Evolutionary conservation across 257 asterid genomes (phyloP).

Genomic region (Nicotiana obtusifolia): DNA sequence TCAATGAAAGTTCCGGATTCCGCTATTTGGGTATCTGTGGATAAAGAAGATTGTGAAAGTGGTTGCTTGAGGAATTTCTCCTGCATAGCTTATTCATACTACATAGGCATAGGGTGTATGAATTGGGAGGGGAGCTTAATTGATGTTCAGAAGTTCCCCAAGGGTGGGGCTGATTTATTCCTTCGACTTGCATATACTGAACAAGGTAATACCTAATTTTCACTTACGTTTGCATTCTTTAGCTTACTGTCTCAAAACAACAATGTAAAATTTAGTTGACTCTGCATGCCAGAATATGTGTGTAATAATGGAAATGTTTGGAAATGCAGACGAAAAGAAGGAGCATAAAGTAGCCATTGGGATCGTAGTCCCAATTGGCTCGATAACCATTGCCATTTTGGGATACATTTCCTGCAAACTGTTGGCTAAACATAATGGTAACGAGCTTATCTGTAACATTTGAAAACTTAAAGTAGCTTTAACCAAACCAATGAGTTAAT

Average conservation of each 20-base stretch:
- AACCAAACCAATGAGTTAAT: neutral
- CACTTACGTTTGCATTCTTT: neutral
- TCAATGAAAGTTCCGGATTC: slow-evolving; percentile 40
- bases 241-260: neutral
- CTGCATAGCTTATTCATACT: slow-evolving; percentile 46
- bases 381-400: slow-evolving; percentile 14
- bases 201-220: slow-evolving; percentile 26
- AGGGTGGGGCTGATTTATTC: slow-evolving; percentile 37
- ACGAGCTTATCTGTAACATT: neutral
- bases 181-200: slow-evolving; percentile 43
- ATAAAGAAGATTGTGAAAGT: slow-evolving; percentile 23
- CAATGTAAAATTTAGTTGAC: neutral
- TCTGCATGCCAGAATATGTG: neutral
- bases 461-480: neutral
- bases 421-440: slow-evolving; percentile 37
- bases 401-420: slow-evolving; percentile 33
- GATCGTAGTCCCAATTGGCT: slow-evolving; percentile 31
- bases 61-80: slow-evolving; percentile 43
- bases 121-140: slow-evolving; percentile 37
- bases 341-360: slow-evolving; percentile 26
- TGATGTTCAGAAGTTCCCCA: slow-evolving; percentile 36
- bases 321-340: slow-evolving; percentile 26
- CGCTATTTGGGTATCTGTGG: slow-evolving; percentile 14
- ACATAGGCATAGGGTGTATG: slow-evolving; percentile 42
- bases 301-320: neutral